These are phyloP conservation scores for Pneumocystis oryctolagi DNA, from an alignment of 1,139 yeast genomes.

Conservation along the genomic window DNA sequence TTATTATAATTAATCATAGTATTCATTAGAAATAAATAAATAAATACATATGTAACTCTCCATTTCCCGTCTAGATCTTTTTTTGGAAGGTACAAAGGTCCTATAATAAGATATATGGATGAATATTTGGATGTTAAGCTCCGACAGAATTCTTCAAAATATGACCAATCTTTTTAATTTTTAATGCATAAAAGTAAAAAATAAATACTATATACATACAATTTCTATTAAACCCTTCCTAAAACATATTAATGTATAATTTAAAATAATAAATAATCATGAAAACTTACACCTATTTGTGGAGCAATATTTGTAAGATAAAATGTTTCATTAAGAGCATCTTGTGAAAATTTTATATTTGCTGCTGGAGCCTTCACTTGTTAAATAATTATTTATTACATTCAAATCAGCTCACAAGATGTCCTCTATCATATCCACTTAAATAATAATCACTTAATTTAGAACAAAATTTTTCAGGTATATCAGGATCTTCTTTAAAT, in stretches of 20 bases:
- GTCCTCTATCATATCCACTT: slow-evolving; percentile 94
- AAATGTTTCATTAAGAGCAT: slow-evolving; percentile 91
- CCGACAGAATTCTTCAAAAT: slow-evolving; percentile 78
- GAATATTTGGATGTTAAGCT: slow-evolving; percentile 53
- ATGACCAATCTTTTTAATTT: slow-evolving; percentile 64
- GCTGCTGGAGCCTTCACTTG: slow-evolving; percentile 80
- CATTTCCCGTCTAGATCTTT: slow-evolving; percentile 61
- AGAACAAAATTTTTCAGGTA: slow-evolving; percentile 66
- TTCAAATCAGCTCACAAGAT: slow-evolving; percentile 22
- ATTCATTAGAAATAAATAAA: background rate
- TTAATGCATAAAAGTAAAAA: background rate
- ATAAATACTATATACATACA: background rate
- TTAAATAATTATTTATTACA: background rate
- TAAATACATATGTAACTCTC: slow-evolving; percentile 44
- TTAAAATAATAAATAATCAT: slow-evolving; percentile 23
- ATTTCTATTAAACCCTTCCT: background rate
- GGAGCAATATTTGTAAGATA: slow-evolving; percentile 83
- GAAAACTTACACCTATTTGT: slow-evolving; percentile 94
- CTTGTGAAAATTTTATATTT: slow-evolving; percentile 76
- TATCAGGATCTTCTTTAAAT: slow-evolving; percentile 73
- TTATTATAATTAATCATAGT: background rate
- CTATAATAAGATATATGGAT: slow-evolving; percentile 75
- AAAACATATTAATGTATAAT: background rate
- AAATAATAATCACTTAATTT: slow-evolving; percentile 73
- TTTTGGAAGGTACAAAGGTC: slow-evolving; percentile 82